A percentile compares a stretch with the other conserved stretches of the same genome.
Evolutionary conservation across 2,329 filamentous ascomycete species (phyloP).

Genomic region (Lachnellula occidentalis): DNA sequence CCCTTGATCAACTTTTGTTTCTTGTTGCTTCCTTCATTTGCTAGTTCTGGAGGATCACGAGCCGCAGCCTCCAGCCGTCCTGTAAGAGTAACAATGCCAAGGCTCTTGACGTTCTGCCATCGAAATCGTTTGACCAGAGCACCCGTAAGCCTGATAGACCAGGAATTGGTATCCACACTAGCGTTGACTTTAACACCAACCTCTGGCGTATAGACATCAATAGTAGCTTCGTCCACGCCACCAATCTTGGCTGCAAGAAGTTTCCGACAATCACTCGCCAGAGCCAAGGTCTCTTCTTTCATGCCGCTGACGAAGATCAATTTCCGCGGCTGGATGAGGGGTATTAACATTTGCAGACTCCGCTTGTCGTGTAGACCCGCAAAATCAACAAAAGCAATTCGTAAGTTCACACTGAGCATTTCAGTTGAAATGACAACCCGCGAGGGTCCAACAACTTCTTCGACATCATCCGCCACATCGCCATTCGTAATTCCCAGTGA

Average conservation of each 20-base stretch:
- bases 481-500: constrained; percentile 43
- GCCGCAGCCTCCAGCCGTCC: constrained; percentile 57
- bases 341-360: constrained; percentile 89
- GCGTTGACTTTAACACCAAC: constrained; percentile 75
- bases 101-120: constrained; percentile 88
- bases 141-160: constrained; percentile 88
- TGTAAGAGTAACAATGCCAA: constrained; percentile 90
- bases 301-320: constrained; percentile 85
- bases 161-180: constrained; percentile 95
- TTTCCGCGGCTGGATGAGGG: constrained; percentile 88
- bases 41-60: constrained; percentile 35
- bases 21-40: constrained; percentile 39
- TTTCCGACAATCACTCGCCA: constrained; percentile 76
- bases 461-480: constrained; percentile 53
- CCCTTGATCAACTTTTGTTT: constrained; percentile 39
- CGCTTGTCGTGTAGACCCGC: constrained; percentile 89
- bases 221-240: constrained; percentile 39
- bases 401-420: constrained; percentile 62
- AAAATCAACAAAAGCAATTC: constrained; percentile 86
- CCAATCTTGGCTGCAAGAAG: constrained; percentile 47
- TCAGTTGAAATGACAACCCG: constrained; percentile 65
- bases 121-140: constrained; percentile 78
- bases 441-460: constrained; percentile 59
- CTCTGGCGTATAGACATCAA: constrained; percentile 75
- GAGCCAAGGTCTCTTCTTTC: constrained; percentile 67